Evolutionary conservation across 2,329 filamentous ascomycete species (phyloP).

Genomic region (Diaporthe helianthi): DNA sequence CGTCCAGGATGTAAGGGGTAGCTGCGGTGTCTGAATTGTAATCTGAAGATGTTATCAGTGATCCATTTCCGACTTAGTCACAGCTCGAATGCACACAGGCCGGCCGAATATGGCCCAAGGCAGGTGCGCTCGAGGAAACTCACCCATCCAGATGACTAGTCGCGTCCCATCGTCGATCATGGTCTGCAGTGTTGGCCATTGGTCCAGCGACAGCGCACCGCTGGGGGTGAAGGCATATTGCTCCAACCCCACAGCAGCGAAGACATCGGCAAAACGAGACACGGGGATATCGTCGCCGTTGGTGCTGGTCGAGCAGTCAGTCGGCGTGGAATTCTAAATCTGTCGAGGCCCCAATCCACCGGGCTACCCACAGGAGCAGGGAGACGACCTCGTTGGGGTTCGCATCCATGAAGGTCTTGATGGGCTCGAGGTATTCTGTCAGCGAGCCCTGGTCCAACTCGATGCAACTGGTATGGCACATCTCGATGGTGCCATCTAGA

Average conservation of each 20-base stretch:
- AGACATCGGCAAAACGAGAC: conserved; percentile 60
- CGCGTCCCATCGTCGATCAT: conserved; percentile 69
- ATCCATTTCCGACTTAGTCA: not conserved
- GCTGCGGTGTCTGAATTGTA: conserved; percentile 57
- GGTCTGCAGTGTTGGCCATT: conserved; percentile 74
- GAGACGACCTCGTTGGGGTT: conserved; percentile 69
- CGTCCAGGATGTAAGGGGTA: conserved; percentile 68
- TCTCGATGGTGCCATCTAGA: conserved; percentile 56
- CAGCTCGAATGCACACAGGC: not conserved
- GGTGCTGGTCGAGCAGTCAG: conserved; percentile 45
- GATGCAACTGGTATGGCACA: conserved; percentile 71
- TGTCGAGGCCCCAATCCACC: not conserved
- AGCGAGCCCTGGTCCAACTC: conserved; percentile 66
- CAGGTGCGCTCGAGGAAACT: conserved; percentile 31
- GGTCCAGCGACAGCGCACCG: conserved; percentile 49
- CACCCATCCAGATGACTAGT: conserved; percentile 75
- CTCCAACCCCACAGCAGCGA: conserved; percentile 61
- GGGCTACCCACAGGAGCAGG: conserved; percentile 54
- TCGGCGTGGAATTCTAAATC: not conserved
- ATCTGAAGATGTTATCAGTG: conserved; percentile 56
- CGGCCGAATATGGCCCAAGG: not conserved
- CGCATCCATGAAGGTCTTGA: conserved; percentile 66
- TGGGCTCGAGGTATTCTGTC: conserved; percentile 58
- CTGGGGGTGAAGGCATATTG: conserved; percentile 63
- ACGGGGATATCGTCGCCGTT: conserved; percentile 66